Conservation (phyloP, 2,329 filamentous ascomycete genomes). For the Penicillium polonicum region DNA sequence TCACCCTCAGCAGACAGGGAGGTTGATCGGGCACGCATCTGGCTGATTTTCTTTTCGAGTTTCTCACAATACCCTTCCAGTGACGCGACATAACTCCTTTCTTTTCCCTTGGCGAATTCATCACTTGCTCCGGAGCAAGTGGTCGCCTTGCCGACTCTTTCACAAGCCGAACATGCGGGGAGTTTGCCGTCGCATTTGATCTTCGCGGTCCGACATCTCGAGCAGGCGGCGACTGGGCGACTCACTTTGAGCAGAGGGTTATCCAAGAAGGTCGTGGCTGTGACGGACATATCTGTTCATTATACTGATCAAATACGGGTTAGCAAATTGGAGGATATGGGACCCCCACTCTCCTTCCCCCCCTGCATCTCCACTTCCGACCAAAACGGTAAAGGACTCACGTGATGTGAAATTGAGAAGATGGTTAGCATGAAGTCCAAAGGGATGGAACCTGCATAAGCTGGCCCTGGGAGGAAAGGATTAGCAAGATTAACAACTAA, state of each 20-base stretch:
- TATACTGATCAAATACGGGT: conserved; percentile 6
- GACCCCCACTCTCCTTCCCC: neutral
- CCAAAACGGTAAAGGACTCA: conserved; percentile 6
- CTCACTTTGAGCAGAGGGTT: conserved; percentile 58
- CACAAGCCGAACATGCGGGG: conserved; percentile 91
- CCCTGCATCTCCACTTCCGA: neutral
- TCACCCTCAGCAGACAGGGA: conserved; percentile 27
- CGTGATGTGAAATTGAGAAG: conserved; percentile 7
- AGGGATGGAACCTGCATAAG: conserved; percentile 10
- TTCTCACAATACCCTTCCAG: conserved; percentile 89
- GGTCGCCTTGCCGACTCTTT: conserved; percentile 79
- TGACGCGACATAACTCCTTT: conserved; percentile 93
- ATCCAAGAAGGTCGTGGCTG: conserved; percentile 38
- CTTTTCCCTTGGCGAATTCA: conserved; percentile 92
- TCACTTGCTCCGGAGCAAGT: conserved; percentile 95
- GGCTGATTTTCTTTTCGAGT: conserved; percentile 71
- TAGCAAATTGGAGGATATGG: neutral
- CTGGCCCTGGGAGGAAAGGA: conserved; percentile 3
- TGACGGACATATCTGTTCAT: conserved; percentile 34
- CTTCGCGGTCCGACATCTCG: conserved; percentile 83
- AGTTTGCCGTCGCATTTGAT: conserved; percentile 98
- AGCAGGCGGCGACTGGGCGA: conserved; percentile 75
- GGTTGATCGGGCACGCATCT: conserved; percentile 39
- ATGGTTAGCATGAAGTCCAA: neutral
- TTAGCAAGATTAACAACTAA: neutral